Evolutionary conservation across 2,329 filamentous ascomycete species (phyloP).

Genomic region (Leptographium procerum): DNA sequence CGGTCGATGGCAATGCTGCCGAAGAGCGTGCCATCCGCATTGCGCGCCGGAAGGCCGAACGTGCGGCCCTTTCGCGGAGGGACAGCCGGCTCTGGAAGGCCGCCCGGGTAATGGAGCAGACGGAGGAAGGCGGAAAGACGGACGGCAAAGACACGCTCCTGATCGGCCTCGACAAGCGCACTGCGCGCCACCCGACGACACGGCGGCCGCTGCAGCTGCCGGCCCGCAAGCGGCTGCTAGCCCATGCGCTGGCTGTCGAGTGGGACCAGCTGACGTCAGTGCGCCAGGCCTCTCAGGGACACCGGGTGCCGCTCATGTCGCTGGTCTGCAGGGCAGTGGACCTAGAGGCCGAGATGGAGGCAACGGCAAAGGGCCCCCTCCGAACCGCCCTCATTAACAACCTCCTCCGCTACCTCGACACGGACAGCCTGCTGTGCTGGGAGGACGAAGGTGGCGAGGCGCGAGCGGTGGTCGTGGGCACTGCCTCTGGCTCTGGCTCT

Average conservation of each 20-base stretch:
- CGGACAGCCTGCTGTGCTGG: constrained; percentile 90
- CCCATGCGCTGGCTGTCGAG: constrained; percentile 76
- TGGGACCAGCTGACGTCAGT: constrained; percentile 80
- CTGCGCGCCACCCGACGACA: constrained; percentile 65
- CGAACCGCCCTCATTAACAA: constrained; percentile 54
- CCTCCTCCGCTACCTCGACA: constrained; percentile 77
- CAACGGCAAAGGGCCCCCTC: constrained; percentile 32
- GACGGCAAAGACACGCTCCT: constrained; percentile 29
- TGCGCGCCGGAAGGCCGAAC: constrained; percentile 32
- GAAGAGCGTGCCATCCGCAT: constrained; percentile 24
- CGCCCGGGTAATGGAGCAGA: background rate
- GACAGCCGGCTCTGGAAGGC: constrained; percentile 18
- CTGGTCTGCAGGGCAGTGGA: constrained; percentile 75
- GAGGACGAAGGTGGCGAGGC: constrained; percentile 44
- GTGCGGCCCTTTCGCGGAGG: constrained; percentile 40
- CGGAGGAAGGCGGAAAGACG: background rate
- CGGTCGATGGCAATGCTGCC: constrained; percentile 19
- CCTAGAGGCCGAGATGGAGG: constrained; percentile 49
- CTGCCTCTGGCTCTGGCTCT: background rate
- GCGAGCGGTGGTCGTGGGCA: background rate
- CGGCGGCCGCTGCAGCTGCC: constrained; percentile 65
- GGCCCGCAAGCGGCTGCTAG: constrained; percentile 64
- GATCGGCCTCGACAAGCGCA: constrained; percentile 28
- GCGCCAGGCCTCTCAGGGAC: constrained; percentile 72
- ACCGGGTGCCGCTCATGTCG: constrained; percentile 84